Base-by-base conservation (phyloP, 1,139 yeast species). In the Yamadazyma diddensiae region DNA sequence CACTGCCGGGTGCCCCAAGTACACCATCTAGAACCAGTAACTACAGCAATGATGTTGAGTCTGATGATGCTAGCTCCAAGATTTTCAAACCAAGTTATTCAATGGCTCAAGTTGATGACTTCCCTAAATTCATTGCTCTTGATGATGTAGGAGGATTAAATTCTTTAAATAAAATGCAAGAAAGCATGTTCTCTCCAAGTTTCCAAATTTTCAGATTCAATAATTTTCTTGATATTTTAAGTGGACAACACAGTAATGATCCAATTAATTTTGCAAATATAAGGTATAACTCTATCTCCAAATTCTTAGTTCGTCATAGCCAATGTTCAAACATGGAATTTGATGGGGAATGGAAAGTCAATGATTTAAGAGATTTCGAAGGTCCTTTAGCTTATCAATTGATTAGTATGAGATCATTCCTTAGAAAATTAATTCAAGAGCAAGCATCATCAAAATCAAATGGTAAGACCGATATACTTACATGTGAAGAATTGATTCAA, bases 231-330 rank as follows among this genome's bases (percentile, higher is more conserved):
- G 64, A 60, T 19, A 49, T 60, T 15, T 34, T 66, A 17, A 40
- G 54, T 15, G 64, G 55, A 9, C 63, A 61, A 34, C 71, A 61
- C 33, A 43, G 47, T 14, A 54, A 55, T 30, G 74, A 68, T 42
- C 66, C 73, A 0, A 52, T 65, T n/a, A 65, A 58, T 38, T 67
- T 67, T 49, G 68, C 71, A 12, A 55, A 47, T 23, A 55, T 64
- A n/a, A 44, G 75, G 18, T 55, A 56, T 30, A 65, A 63, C 31
- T 64, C 70, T 3, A 49, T 68, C 16, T 43, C 52, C 7, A 66
- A 65, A 36, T 66, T 67, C 29, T 49, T 65, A 12, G 40, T 47
- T 3, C 46, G 62, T 23, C 62, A 57, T 31, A 45, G 50, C 26
- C 37, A 38, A n/a, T 39, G 35, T 26, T 30, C 39, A 3, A 33